Evolutionary conservation across 768 basidiomycete genomes (phyloP), one percentile per base, ranked within the genome.

Genomic region (Pulveroboletus sp.): DNA sequence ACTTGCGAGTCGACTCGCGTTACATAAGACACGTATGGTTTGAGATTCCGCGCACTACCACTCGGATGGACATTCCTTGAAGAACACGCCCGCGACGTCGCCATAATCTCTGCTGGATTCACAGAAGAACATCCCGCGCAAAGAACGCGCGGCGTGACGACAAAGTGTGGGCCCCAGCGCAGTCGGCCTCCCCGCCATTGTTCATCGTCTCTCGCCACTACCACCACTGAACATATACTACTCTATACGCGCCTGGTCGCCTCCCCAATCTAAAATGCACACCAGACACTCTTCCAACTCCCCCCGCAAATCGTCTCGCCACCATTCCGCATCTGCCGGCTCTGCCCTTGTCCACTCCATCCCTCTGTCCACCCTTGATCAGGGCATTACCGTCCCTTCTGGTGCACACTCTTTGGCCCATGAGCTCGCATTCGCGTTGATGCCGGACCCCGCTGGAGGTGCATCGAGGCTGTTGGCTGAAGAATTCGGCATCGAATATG

Each of bases 401-500:
- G 66, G 66, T 10, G 54, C 66, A 35, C 82, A 85, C 63, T 90
- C 88, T 6, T 78, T 93, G 30, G 90, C 90, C 5, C 89, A 93
- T 67, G 90, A 93, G 62, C 80, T 93, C 32, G 90, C 91, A 6
- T 81, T 85, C 31, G 90, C 90, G 9, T 76, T 93, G 47, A 87
- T 91, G 82, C 90, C 89, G 21, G 90, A 93, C 69, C 89, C 91
- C 0, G 85, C 78, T 44, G 75, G 80, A 26, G 81, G 86, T 47
- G 39, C 68, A 24, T 90, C 88, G 21, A 85, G 81, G 65, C 67
- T 90, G 30, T 74, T 93, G 6, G 87, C 87, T 11, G 90, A 92
- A 68, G 91, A 93, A 67, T 89, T 93, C 55, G 90, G 90, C 9
- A 85, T 93, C 54, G 90, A 92, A 62, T 91, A 87, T 56, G 90